These are phyloP conservation scores for Plectosphaerella sp. DNA, from an alignment of 2,329 filamentous ascomycete species.

Conservation along the genomic window DNA sequence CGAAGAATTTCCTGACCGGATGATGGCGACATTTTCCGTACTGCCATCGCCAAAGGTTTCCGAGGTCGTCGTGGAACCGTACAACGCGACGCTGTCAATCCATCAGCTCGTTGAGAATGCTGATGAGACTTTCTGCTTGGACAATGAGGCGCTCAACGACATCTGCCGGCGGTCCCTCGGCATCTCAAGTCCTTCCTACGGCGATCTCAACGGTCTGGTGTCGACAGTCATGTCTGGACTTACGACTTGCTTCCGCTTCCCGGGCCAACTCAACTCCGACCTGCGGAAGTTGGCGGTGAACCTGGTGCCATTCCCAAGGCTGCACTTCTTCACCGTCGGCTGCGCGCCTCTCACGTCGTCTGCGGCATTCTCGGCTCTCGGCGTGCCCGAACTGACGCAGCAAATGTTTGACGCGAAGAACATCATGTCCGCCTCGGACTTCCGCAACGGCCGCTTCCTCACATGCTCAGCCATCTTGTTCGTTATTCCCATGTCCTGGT, in stretches of 20 bases:
- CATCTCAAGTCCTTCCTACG: slow-evolving; percentile 96
- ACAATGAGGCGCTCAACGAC: slow-evolving; percentile 99
- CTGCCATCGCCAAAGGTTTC: slow-evolving; percentile 98
- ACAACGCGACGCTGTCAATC: slow-evolving; percentile 98
- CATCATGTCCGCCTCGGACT: slow-evolving; percentile 99
- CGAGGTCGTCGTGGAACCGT: slow-evolving; percentile 98
- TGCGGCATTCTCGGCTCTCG: slow-evolving; percentile 87
- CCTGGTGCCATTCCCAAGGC: slow-evolving; percentile 99
- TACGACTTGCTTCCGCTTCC: slow-evolving; percentile 98
- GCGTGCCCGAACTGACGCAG: slow-evolving; percentile 96
- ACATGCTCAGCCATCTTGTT: slow-evolving; percentile 98
- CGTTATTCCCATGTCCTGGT: slow-evolving; percentile 24
- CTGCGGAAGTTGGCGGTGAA: slow-evolving; percentile 99
- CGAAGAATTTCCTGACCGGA: slow-evolving; percentile 99
- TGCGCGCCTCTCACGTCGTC: slow-evolving; percentile 92
- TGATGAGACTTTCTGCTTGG: slow-evolving; percentile 99
- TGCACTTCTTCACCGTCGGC: slow-evolving; percentile 99
- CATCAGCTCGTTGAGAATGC: slow-evolving; percentile 99
- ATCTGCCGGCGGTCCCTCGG: slow-evolving; percentile 99
- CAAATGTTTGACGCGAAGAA: slow-evolving; percentile 99
- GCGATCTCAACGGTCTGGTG: slow-evolving; percentile 98
- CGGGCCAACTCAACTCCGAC: slow-evolving; percentile 98
- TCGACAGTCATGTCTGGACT: slow-evolving; percentile 99
- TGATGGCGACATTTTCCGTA: slow-evolving; percentile 99
- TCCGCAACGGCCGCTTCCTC: slow-evolving; percentile 98